Percentiles rank a stretch among this genome's conserved stretches.
These are phyloP conservation scores for Geotrichum histeridarum DNA, from an alignment of 1,139 yeast species.

Conservation along the genomic window DNA sequence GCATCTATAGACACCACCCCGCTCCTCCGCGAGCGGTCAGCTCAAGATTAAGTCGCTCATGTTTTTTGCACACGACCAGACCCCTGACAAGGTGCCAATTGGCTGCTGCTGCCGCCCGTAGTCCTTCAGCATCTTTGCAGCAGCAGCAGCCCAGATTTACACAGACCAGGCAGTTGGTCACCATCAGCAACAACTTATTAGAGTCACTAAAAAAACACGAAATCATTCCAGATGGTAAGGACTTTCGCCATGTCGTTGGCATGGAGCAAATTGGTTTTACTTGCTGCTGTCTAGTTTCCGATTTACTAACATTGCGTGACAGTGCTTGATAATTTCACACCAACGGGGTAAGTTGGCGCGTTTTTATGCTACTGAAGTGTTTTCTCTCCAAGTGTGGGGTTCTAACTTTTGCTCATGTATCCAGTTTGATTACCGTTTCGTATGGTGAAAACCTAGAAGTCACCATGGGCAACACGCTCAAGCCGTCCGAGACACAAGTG, in stretches of 20 bases:
- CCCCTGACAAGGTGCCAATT: too few species aligned
- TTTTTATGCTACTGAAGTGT: conserved; percentile 3
- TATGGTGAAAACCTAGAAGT: conserved; percentile 56
- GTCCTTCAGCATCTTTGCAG: not conserved
- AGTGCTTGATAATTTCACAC: conserved; percentile 37
- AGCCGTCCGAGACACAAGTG: conserved; percentile 59
- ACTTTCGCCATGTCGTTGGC: conserved; percentile 20
- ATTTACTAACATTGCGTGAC: not conserved
- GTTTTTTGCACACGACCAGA: too few species aligned
- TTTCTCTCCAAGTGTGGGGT: not conserved
- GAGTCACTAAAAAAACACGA: conserved; percentile 59
- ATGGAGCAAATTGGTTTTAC: conserved; percentile 12
- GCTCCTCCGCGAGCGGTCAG: too few species aligned
- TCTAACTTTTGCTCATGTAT: not conserved
- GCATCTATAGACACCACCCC: too few species aligned
- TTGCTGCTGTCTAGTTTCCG: conserved; percentile 1
- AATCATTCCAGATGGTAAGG: conserved; percentile 59
- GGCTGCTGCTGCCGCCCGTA: not conserved
- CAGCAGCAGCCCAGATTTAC: not conserved
- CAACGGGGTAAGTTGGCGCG: conserved; percentile 29
- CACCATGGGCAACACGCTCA: conserved; percentile 71
- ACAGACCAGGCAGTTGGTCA: conserved; percentile 33
- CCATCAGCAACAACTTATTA: conserved; percentile 58
- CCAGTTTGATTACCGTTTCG: conserved; percentile 42
- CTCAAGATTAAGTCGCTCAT: too few species aligned